phyloP scores from a whole-genome alignment of 1,284 basidiomycete species.

The Termitomyces sp. region DNA sequence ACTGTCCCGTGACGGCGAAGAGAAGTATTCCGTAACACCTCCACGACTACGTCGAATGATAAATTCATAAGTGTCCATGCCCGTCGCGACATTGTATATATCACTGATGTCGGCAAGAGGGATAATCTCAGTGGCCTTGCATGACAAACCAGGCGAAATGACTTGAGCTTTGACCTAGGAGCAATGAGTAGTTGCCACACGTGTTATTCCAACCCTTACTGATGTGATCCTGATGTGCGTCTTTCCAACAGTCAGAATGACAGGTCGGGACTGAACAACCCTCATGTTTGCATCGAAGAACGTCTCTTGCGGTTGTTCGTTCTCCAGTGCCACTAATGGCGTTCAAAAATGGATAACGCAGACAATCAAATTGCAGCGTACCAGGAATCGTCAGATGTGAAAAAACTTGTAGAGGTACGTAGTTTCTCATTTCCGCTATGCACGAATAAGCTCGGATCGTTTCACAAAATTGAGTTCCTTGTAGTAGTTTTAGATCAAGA shows the following conservation, averaged over 20 bases:
- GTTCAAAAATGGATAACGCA: background rate
- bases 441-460: slow-evolving; percentile 56
- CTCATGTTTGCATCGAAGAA: slow-evolving; percentile 64
- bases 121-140: slow-evolving; percentile 76
- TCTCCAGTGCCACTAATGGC: slow-evolving; percentile 49
- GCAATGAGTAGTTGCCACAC: background rate
- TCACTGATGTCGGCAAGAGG: slow-evolving; percentile 79
- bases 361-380: slow-evolving; percentile 22
- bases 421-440: slow-evolving; percentile 49
- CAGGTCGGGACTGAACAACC: slow-evolving; percentile 55
- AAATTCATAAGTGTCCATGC: slow-evolving; percentile 74
- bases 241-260: slow-evolving; percentile 54
- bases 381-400: slow-evolving; percentile 49
- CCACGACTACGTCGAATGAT: slow-evolving; percentile 72
- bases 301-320: slow-evolving; percentile 40
- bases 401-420: slow-evolving; percentile 47
- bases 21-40: slow-evolving; percentile 65
- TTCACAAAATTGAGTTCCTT: slow-evolving; percentile 52
- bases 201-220: slow-evolving; percentile 8
- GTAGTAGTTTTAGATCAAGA: slow-evolving; percentile 1
- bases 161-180: slow-evolving; percentile 56
- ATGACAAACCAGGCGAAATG: slow-evolving; percentile 58
- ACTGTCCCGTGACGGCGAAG: slow-evolving; percentile 59
- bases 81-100: slow-evolving; percentile 73
- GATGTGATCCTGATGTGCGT: slow-evolving; percentile 24